phyloP scores from a whole-genome alignment of 306 rosid species.

The Casuarina equisetifolia region DNA sequence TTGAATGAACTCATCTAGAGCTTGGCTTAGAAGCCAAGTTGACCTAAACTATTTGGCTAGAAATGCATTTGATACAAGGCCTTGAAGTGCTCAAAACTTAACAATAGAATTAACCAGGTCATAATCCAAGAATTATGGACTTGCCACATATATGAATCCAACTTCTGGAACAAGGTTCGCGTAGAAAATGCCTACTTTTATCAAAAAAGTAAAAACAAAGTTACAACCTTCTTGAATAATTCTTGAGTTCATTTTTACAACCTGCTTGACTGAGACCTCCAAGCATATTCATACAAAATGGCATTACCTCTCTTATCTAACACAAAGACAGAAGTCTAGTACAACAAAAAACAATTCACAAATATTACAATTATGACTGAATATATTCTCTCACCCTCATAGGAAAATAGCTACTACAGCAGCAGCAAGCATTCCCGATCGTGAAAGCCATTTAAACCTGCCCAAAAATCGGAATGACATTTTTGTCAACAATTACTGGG shows the following conservation, averaged over 20 bases:
- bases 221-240: conserved; percentile 2
- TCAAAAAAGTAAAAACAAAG: too few species aligned
- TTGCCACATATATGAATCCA: not conserved
- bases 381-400: conserved; percentile 25
- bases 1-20: too few species aligned
- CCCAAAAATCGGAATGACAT: conserved; percentile 13
- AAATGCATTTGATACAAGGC: too few species aligned
- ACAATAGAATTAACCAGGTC: too few species aligned
- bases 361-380: conserved; percentile 15
- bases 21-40: too few species aligned
- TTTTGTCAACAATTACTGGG: not conserved
- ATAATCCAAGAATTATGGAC: too few species aligned
- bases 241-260: conserved; percentile 24
- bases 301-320: conserved; percentile 16
- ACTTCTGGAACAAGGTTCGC: not conserved
- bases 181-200: not conserved
- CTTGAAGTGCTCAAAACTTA: too few species aligned
- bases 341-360: conserved; percentile 29
- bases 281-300: conserved; percentile 16
- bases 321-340: conserved; percentile 1
- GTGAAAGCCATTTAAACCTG: conserved; percentile 30
- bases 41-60: too few species aligned
- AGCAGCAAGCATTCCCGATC: conserved; percentile 23
- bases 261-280: conserved; percentile 14
- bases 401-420: conserved; percentile 14